Percentiles rank a stretch among this genome's conserved stretches.
These are phyloP conservation scores for Penicillium coprophilum DNA, from an alignment of 495 filamentous ascomycete species.

Conservation along the genomic window DNA sequence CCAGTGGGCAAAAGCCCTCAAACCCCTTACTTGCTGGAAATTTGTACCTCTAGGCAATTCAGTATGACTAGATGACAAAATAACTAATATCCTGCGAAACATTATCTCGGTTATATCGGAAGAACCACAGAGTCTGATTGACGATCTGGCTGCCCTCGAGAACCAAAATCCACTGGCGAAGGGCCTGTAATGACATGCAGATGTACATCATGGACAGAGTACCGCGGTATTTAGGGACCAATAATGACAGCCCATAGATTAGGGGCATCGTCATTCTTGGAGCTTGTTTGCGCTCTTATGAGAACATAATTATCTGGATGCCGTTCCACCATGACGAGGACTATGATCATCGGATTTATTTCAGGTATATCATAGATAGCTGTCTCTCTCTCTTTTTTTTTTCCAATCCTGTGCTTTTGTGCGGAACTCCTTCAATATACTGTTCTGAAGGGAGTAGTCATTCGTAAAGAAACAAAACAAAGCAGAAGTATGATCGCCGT, in stretches of 20 bases:
- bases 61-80: background rate
- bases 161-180: background rate
- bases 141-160: background rate
- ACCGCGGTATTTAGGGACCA: background rate
- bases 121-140: background rate
- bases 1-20: too few species aligned
- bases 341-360: background rate
- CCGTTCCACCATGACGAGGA: too few species aligned
- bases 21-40: background rate
- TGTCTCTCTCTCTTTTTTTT: too few species aligned
- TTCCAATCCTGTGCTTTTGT: too few species aligned
- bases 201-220: slow-evolving; percentile 1
- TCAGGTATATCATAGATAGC: background rate
- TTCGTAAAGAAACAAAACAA: background rate
- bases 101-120: background rate
- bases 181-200: background rate
- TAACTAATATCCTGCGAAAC: background rate
- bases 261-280: too few species aligned
- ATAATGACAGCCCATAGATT: background rate
- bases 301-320: too few species aligned
- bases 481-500: background rate
- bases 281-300: too few species aligned
- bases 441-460: background rate
- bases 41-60: background rate
- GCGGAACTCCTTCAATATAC: background rate